Conservation (phyloP, 768 basidiomycete species). For the Paxillus rubicundulus region DNA sequence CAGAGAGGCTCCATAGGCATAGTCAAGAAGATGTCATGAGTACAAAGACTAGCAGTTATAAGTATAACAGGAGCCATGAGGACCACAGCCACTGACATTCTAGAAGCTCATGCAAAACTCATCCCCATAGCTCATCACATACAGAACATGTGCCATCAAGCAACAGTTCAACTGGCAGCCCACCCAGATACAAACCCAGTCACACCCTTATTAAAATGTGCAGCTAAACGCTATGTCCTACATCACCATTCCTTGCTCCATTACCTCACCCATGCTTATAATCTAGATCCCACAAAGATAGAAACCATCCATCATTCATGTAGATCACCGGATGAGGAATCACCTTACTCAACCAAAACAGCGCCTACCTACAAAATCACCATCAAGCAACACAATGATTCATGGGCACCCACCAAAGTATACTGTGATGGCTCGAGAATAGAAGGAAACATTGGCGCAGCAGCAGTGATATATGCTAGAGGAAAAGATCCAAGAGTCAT, state of each 20-base stretch:
- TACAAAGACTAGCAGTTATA: not conserved
- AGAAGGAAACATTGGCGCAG: not conserved
- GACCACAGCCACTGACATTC: conserved; percentile 14
- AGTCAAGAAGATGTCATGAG: not conserved
- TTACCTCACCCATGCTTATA: not conserved
- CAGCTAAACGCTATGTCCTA: not conserved
- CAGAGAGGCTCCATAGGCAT: not conserved
- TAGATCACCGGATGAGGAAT: not conserved
- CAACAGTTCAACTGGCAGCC: not conserved
- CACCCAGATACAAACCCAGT: not conserved
- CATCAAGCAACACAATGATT: not conserved
- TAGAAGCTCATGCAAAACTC: not conserved
- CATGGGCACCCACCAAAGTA: not conserved
- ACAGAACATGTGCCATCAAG: conserved; percentile 1
- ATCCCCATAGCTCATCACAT: not conserved
- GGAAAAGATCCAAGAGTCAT: not conserved
- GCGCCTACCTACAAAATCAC: not conserved
- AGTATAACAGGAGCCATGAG: conserved; percentile 14
- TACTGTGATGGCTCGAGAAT: not conserved
- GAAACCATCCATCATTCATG: not conserved
- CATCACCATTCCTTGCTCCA: not conserved
- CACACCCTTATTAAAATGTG: not conserved
- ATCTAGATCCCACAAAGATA: not conserved
- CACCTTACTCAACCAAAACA: not conserved
- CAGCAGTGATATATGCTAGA: not conserved